Evolutionary conservation across 345 rosid genomes (phyloP).

Genomic region (Citrus hindsii): DNA sequence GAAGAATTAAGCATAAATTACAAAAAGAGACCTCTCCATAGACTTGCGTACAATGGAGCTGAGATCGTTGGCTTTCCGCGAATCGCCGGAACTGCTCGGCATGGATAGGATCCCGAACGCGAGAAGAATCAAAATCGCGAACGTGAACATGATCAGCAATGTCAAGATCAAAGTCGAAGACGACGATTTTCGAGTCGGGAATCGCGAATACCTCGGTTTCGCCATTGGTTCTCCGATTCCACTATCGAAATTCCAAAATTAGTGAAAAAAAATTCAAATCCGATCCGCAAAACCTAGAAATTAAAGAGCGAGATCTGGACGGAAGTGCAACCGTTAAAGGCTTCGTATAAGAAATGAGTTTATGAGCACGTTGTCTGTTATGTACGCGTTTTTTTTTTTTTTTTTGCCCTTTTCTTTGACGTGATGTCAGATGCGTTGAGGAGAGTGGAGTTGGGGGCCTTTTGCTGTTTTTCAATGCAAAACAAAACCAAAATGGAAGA

Average conservation of each 20-base stretch:
- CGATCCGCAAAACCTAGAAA: neutral
- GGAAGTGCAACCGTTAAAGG: neutral
- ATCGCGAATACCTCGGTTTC: slow-evolving; percentile 55
- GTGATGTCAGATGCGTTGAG: neutral
- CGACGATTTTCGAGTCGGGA: slow-evolving; percentile 54
- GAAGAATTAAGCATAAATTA: slow-evolving; percentile 2
- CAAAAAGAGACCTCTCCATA: slow-evolving; percentile 29
- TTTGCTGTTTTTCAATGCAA: neutral
- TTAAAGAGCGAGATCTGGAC: slow-evolving; percentile 6
- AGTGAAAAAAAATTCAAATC: neutral
- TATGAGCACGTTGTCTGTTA: neutral
- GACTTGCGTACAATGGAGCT: slow-evolving; percentile 54
- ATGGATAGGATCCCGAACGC: slow-evolving; percentile 68
- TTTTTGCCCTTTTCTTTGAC: no score
- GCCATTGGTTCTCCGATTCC: slow-evolving; percentile 33
- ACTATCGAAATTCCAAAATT: slow-evolving; percentile 1
- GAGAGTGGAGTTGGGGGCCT: neutral
- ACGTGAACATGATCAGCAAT: slow-evolving; percentile 52
- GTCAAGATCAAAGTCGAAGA: slow-evolving; percentile 51
- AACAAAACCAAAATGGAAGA: neutral
- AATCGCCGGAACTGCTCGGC: slow-evolving; percentile 49
- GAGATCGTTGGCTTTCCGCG: slow-evolving; percentile 68
- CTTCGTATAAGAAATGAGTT: neutral
- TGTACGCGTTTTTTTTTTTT: neutral
- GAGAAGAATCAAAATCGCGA: slow-evolving; percentile 67